Conservation (phyloP, 192 early-diverging fungal genomes). For the Chytriomyces confervae region DNA sequence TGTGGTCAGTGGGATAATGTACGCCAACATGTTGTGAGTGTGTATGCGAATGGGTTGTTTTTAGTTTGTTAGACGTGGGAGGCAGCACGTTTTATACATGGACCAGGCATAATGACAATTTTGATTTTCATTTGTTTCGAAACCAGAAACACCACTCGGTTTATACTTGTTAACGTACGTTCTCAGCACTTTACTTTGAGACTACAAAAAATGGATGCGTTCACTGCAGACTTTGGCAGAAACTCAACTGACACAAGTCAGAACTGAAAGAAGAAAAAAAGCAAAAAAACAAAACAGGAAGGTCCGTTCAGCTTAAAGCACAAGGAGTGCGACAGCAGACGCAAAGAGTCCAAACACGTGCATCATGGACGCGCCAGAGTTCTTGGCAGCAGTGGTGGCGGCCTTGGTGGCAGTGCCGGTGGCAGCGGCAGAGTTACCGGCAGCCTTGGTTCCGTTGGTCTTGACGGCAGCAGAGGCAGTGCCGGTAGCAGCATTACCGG, state of each 20-base stretch:
- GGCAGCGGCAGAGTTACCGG: not conserved
- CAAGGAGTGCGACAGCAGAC: not conserved
- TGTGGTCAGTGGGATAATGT: not conserved
- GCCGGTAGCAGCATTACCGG: not conserved
- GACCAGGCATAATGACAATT: not conserved
- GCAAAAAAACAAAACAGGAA: not conserved
- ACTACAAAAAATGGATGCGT: not conserved
- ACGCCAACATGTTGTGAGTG: not conserved
- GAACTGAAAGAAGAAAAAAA: not conserved
- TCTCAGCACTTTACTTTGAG: not conserved
- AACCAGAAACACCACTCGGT: not conserved
- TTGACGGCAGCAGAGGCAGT: slow-evolving; percentile 1
- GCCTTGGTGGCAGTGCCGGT: not conserved
- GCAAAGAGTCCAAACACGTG: not conserved
- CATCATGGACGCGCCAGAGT: not conserved
- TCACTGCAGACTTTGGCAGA: not conserved
- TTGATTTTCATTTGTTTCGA: not conserved
- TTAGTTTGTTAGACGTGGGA: not conserved
- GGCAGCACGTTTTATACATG: not conserved
- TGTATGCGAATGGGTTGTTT: not conserved
- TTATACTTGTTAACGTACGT: not conserved
- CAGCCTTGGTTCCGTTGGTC: not conserved
- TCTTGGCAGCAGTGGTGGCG: not conserved
- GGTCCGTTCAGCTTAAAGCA: not conserved
- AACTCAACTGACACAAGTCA: not conserved